phyloP scores from a whole-genome alignment of 768 basidiomycete genomes.

The Suillus cothurnatus region DNA sequence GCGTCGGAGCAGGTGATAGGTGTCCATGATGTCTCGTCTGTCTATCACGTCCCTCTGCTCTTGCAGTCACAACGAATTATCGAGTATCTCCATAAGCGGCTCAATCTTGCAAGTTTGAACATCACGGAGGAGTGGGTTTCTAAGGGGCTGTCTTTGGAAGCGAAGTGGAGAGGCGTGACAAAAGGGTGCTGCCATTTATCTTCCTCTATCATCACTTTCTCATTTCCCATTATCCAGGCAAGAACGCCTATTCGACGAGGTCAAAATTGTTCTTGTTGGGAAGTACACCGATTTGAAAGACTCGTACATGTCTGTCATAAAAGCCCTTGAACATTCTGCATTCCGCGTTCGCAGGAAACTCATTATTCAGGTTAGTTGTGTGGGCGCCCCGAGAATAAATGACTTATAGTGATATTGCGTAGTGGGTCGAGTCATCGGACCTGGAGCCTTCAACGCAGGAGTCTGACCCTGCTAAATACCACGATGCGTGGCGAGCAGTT shows the following conservation, averaged over 20 bases:
- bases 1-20: conserved; percentile 87
- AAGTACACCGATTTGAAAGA: conserved; percentile 98
- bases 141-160: conserved; percentile 65
- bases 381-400: conserved; percentile 12
- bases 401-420: background rate
- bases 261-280: conserved; percentile 89
- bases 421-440: conserved; percentile 98
- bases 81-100: conserved; percentile 75
- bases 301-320: conserved; percentile 98
- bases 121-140: conserved; percentile 58
- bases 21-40: conserved; percentile 94
- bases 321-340: conserved; percentile 95
- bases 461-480: conserved; percentile 83
- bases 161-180: conserved; percentile 84
- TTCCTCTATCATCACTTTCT: background rate
- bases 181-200: conserved; percentile 51
- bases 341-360: conserved; percentile 90
- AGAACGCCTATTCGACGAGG: conserved; percentile 88
- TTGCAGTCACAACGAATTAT: conserved; percentile 93
- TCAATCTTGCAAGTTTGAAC: conserved; percentile 65
- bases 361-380: conserved; percentile 63
- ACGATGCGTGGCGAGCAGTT: conserved; percentile 93
- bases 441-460: conserved; percentile 82
- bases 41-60: conserved; percentile 95
- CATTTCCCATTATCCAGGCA: conserved; percentile 54